Evolutionary conservation across 2,329 filamentous ascomycete genomes (phyloP), one percentile per base, ranked within the genome.

Genomic region (Penicillium sumatraense): DNA sequence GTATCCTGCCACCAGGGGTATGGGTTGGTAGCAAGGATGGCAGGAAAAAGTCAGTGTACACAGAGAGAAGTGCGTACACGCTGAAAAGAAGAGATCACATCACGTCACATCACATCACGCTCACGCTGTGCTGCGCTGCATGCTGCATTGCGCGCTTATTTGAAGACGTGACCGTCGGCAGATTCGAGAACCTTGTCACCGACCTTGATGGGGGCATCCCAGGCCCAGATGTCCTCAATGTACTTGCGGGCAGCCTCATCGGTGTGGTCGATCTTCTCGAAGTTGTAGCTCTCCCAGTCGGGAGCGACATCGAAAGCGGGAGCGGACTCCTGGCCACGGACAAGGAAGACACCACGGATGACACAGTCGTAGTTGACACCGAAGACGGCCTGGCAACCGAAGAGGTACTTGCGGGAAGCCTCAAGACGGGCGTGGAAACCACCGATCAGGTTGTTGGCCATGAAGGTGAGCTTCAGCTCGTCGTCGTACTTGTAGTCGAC

Each of bases 401-500:
- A 98, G 75, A 99, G 80, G 86, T 91, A 96, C 89, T 99, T 99
- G 84, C 95, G 93, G 75, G 91, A 96, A 63, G 76, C 95, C 86
- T 99, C 95, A 58, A 99, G 91, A 84, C 95, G 95, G 78, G 87
- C 86, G 83, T 97, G 96, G 87, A 99, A 96, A 77, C 95, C 95
- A 80, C 85, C 93, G 76, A 99, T 93, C 79, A 98, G 83, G 87
- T 99, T 99, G 85, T 89, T 91, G 69, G 91, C 93, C 95, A 99
- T 99, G 90, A 99, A 99, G 73, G 89, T 90, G 79, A 95, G 83
- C 74, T 91, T 97, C 67, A 99, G 86, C 87, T 99, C 95, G 59
- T 96, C 88, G 80, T 97, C 96, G 86, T 99, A 99, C 88, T 96
- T 97, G 88, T 96, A 99, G 80, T 93, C 89, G 69, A 93, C 82